These are phyloP conservation scores for Aspergillus sclerotioniger DNA, from an alignment of 495 filamentous ascomycete species.

Conservation along the genomic window DNA sequence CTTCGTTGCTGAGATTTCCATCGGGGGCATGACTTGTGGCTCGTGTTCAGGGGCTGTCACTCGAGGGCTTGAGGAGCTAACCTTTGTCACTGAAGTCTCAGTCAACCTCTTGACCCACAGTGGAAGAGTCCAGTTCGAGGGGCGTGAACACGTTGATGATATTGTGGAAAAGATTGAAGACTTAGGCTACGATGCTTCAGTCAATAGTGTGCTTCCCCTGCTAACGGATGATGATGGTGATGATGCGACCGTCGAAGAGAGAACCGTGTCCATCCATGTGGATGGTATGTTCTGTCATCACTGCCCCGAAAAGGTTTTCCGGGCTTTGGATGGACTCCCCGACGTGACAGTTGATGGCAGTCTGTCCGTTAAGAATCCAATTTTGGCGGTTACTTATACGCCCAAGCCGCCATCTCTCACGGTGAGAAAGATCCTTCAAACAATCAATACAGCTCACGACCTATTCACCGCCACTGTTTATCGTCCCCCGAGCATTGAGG, in stretches of 20 bases:
- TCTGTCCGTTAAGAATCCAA: conserved; percentile 55
- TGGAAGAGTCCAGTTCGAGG: conserved; percentile 61
- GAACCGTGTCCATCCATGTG: conserved; percentile 65
- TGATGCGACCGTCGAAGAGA: conserved; percentile 25
- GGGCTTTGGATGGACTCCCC: conserved; percentile 51
- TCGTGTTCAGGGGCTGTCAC: conserved; percentile 68
- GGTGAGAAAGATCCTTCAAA: conserved; percentile 67
- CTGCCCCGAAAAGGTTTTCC: conserved; percentile 65
- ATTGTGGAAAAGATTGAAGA: conserved; percentile 74
- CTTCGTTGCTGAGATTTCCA: conserved; percentile 61
- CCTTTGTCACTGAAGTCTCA: conserved; percentile 61
- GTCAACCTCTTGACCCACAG: conserved; percentile 76
- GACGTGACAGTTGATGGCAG: conserved; percentile 49
- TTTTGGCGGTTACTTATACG: conserved; percentile 68
- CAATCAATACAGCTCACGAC: conserved; percentile 62
- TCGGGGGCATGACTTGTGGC: conserved; percentile 84
- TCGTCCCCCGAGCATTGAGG: conserved; percentile 81
- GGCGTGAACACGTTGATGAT: conserved; percentile 50
- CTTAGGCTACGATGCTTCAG: conserved; percentile 69
- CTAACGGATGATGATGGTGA: conserved; percentile 8
- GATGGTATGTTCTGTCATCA: conserved; percentile 87
- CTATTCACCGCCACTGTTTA: conserved; percentile 67
- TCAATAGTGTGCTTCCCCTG: conserved; percentile 41
- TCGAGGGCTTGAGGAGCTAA: conserved; percentile 56
- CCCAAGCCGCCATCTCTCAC: conserved; percentile 70